Conservation (phyloP, 257 asterid species). For the Capsicum pubescens region DNA sequence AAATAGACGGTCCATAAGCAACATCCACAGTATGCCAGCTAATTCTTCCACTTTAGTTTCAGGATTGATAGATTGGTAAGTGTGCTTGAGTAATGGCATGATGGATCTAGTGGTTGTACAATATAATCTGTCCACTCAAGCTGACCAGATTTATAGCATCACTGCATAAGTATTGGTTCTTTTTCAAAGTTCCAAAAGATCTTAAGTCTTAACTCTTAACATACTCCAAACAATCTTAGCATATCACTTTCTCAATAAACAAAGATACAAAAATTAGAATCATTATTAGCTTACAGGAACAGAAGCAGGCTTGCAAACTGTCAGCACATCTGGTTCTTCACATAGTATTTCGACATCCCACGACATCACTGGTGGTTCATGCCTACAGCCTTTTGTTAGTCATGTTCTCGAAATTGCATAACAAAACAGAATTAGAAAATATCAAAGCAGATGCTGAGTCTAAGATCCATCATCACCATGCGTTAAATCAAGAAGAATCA, state of each 20-base stretch:
- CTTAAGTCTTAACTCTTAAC: background rate
- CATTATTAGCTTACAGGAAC: constrained; percentile 78
- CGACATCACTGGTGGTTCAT: constrained; percentile 98
- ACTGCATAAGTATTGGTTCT: background rate
- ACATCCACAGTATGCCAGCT: background rate
- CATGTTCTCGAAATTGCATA: constrained; percentile 46
- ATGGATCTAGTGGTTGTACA: background rate
- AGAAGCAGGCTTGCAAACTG: constrained; percentile 93
- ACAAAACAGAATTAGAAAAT: constrained; percentile 13
- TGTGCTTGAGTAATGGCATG: background rate
- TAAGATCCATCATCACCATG: constrained; percentile 24
- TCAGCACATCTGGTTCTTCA: constrained; percentile 73
- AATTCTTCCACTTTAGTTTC: background rate
- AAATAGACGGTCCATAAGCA: background rate
- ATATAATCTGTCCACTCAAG: background rate
- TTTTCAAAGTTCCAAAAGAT: background rate
- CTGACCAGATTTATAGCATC: background rate
- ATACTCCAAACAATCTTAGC: constrained; percentile 16
- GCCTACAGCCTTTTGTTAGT: constrained; percentile 80
- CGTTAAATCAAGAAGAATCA: constrained; percentile 6
- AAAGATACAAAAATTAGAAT: constrained; percentile 8
- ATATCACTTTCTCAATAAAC: background rate
- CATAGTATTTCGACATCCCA: constrained; percentile 74
- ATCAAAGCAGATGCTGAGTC: background rate
- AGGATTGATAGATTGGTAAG: background rate